Base-by-base conservation (phyloP, 257 asterid genomes). In the Fraxinus quadrangulata region DNA sequence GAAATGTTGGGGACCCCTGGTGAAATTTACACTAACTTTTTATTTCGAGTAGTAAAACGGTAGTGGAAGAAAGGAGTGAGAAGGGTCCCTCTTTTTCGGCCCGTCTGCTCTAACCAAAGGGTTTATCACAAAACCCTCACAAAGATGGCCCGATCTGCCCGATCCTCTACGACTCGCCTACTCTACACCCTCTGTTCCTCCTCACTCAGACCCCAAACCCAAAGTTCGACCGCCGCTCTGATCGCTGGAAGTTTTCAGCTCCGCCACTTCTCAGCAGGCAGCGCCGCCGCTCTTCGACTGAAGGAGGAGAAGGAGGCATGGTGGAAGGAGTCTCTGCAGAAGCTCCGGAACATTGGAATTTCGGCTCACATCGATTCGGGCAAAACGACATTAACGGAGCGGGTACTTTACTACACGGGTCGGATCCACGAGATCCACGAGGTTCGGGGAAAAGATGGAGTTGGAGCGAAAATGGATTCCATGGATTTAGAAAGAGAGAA, bases 401-500 rank as follows among this genome's bases (percentile, higher is more conserved):
- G 99, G 78, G 84, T 93, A 24, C 33, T 93, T 86, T 96, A 21
- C 63, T 96, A 96, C 67, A 96, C 99, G 37, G 99, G 99, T 72
- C 90, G 96, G 89, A 96, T 96, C 87, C 98, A 93, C 81, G 97
- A 94, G 89, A 92, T 94, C 67, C 99, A 94, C 47, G 99, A 96
- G 87, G 99, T 96, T 14, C 79, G 97, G 59, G 99, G 99, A 78
- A 96, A 81, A 87, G 99, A 96, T 83, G 98, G 99, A 56, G 96
- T 96, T 34, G 99, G 99, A 6, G 99, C 99, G 33, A 96, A 96
- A 73, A 96, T 96, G 99, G 99, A 96, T 81, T 93, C 98, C 26
- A 96, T 93, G 99, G 99, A 93, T 83, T 89, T 96, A 87, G 99
- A 96, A 88, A 89, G 99, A 75, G 99, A 96, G 83, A 96, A 96